Evolutionary conservation across 2,329 filamentous ascomycete genomes (phyloP).

Genomic region (Alternaria novae-zelandiae): DNA sequence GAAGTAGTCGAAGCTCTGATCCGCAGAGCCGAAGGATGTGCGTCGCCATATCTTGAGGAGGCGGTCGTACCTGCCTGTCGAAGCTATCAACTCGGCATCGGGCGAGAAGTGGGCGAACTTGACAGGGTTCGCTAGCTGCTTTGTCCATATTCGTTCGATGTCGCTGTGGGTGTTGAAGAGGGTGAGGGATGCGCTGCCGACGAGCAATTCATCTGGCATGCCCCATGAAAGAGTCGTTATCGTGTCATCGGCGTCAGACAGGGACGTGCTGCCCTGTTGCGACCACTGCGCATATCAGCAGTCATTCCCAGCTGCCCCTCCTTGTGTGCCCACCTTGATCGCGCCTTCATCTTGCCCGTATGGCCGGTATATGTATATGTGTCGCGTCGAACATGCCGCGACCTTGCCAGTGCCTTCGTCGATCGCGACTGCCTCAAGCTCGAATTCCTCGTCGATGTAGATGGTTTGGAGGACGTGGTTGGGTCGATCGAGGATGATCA

Average conservation of each 20-base stretch:
- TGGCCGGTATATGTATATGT: slow-evolving; percentile 80
- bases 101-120: slow-evolving; percentile 82
- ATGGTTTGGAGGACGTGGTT: slow-evolving; percentile 84
- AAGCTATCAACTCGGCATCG: slow-evolving; percentile 86
- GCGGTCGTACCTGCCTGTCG: slow-evolving; percentile 76
- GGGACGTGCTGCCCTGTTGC: slow-evolving; percentile 65
- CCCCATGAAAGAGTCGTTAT: slow-evolving; percentile 83
- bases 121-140: slow-evolving; percentile 72
- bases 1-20: slow-evolving; percentile 86
- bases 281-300: slow-evolving; percentile 59
- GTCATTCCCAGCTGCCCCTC: slow-evolving; percentile 8
- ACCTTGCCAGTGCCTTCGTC: slow-evolving; percentile 87
- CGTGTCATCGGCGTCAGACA: slow-evolving; percentile 54
- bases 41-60: slow-evolving; percentile 93
- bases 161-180: slow-evolving; percentile 68
- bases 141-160: slow-evolving; percentile 72
- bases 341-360: slow-evolving; percentile 72
- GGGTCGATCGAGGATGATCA: slow-evolving; percentile 80
- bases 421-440: slow-evolving; percentile 78
- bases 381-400: slow-evolving; percentile 70
- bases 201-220: slow-evolving; percentile 79
- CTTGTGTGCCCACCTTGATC: slow-evolving; percentile 67
- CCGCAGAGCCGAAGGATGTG: slow-evolving; percentile 79
- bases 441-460: slow-evolving; percentile 75
- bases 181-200: slow-evolving; percentile 72